Percentiles rank a stretch among this genome's conserved stretches.
phyloP scores from a whole-genome alignment of 306 rosid species.

The Notholithocarpus densiflorus region DNA sequence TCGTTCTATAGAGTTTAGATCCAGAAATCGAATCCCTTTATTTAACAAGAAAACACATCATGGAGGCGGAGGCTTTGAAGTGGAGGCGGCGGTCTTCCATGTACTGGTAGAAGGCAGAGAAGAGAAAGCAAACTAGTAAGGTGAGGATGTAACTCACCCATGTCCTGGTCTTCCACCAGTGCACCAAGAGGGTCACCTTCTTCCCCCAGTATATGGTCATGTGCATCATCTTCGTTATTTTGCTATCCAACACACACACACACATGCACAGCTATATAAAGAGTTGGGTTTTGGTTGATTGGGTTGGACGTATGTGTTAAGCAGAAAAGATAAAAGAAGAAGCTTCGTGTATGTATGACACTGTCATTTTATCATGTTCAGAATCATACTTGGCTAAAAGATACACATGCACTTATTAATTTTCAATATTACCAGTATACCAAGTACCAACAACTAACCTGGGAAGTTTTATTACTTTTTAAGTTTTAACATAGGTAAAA shows the following conservation, averaged over 20 bases:
- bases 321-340: not conserved
- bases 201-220: constrained; percentile 24
- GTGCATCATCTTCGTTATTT: constrained; percentile 11
- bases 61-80: not conserved
- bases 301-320: not conserved
- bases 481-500: no score
- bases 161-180: constrained; percentile 8
- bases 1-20: no score
- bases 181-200: constrained; percentile 6
- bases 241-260: not conserved
- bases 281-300: not conserved
- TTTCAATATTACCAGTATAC: not conserved
- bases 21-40: no score
- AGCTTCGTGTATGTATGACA: not conserved
- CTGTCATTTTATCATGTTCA: not conserved
- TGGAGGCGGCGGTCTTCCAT: constrained; percentile 9
- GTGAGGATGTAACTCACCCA: constrained; percentile 10
- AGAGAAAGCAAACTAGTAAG: constrained; percentile 19
- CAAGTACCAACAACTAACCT: not conserved
- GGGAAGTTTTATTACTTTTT: no score
- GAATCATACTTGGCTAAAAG: not conserved
- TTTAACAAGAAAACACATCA: no score
- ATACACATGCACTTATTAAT: not conserved
- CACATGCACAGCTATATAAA: not conserved
- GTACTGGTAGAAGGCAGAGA: constrained; percentile 22